Conservation (phyloP, 2,329 filamentous ascomycete species). For the Botrytis porri region DNA sequence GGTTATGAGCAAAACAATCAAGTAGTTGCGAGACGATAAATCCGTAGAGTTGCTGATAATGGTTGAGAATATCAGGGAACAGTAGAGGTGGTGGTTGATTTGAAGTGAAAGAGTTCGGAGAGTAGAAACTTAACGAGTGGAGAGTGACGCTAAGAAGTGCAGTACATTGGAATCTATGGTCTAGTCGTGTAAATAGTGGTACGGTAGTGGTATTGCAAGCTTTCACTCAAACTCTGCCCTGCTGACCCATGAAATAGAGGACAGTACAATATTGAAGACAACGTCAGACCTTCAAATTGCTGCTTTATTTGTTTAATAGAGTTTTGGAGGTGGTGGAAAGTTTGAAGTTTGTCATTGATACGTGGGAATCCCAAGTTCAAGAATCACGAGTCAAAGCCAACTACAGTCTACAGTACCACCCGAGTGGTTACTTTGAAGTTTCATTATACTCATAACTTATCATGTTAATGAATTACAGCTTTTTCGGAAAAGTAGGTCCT, state of each 20-base stretch:
- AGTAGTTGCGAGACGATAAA: background rate
- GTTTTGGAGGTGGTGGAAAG: background rate
- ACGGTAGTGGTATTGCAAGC: constrained; percentile 1
- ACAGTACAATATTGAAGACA: background rate
- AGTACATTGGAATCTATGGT: background rate
- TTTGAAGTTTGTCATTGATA: background rate
- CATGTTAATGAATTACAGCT: background rate
- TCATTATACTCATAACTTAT: background rate
- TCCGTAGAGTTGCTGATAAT: background rate
- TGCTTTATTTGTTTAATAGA: background rate
- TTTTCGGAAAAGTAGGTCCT: background rate
- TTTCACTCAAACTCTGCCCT: constrained; percentile 4
- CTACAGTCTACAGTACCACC: too few species aligned
- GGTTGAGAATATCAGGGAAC: constrained; percentile 3
- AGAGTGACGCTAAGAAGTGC: constrained; percentile 7
- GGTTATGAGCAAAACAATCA: background rate
- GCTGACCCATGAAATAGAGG: constrained; percentile 11
- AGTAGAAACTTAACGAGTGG: constrained; percentile 6
- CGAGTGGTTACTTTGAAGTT: background rate
- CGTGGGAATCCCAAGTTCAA: background rate
- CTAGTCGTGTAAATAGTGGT: background rate
- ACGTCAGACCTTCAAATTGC: background rate
- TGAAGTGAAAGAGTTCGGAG: constrained; percentile 4
- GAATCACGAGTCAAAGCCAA: background rate
- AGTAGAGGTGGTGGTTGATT: background rate